These are phyloP conservation scores for Protomyces gravidus DNA, from an alignment of 1,139 yeast genomes.

Conservation along the genomic window DNA sequence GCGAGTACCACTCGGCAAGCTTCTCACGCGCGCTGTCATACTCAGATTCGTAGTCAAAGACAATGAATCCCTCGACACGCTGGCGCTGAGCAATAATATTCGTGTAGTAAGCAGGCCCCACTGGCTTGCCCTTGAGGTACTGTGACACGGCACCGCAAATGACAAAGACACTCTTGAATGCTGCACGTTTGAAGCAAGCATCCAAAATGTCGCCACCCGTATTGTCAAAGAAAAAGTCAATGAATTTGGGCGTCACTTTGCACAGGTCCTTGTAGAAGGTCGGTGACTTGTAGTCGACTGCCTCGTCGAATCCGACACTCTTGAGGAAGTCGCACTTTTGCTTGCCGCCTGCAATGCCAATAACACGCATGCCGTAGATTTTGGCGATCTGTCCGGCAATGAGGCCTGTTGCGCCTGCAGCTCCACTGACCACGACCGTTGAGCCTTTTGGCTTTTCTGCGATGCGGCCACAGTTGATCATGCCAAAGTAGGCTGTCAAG, in stretches of 20 bases:
- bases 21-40: conserved; percentile 24
- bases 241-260: conserved; percentile 33
- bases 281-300: conserved; percentile 51
- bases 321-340: conserved; percentile 53
- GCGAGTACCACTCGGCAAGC: conserved; percentile 27
- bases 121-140: conserved; percentile 45
- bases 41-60: conserved; percentile 26
- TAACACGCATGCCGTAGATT: conserved; percentile 53
- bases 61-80: conserved; percentile 30
- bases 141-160: conserved; percentile 64
- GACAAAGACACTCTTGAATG: conserved; percentile 48
- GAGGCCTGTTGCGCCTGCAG: conserved; percentile 70
- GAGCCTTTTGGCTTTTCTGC: conserved; percentile 34
- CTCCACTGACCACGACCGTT: conserved; percentile 56
- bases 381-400: conserved; percentile 58
- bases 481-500: conserved; percentile 59
- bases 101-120: conserved; percentile 23
- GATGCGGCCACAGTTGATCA: conserved; percentile 40
- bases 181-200: conserved; percentile 46
- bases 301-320: conserved; percentile 53
- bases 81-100: conserved; percentile 22
- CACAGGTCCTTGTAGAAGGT: conserved; percentile 23
- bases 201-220: conserved; percentile 60
- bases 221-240: conserved; percentile 42
- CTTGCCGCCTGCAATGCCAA: conserved; percentile 62